phyloP scores from a whole-genome alignment of 2,329 filamentous ascomycete species.

The Fusarium praegraminearum region DNA sequence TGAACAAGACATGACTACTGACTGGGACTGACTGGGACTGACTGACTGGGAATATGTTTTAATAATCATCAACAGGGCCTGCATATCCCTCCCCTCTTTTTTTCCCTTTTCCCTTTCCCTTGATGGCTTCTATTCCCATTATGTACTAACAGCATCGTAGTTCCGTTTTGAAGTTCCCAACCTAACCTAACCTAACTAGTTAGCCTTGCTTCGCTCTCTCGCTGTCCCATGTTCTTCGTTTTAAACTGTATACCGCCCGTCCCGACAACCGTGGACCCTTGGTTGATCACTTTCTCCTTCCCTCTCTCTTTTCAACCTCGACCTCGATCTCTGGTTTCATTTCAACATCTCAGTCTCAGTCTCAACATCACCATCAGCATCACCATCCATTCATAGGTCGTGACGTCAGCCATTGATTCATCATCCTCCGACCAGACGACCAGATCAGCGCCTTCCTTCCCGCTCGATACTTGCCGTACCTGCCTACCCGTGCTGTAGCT shows the following conservation, averaged over 20 bases:
- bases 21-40: background rate
- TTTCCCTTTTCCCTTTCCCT: slow-evolving; percentile 3
- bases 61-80: slow-evolving; percentile 1
- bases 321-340: background rate
- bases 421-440: background rate
- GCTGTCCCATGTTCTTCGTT: background rate
- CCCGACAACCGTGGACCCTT: background rate
- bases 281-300: background rate
- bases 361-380: too few relatives aligned
- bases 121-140: slow-evolving; percentile 21
- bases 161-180: slow-evolving; percentile 1
- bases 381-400: background rate
- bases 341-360: too few relatives aligned
- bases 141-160: slow-evolving; percentile 1
- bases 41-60: background rate
- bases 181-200: background rate
- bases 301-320: background rate
- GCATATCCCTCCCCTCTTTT: slow-evolving; percentile 22
- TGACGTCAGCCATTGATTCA: slow-evolving; percentile 30
- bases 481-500: background rate
- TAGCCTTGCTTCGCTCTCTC: slow-evolving; percentile 1
- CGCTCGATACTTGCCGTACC: slow-evolving; percentile 10
- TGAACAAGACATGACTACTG: too few relatives aligned
- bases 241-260: background rate
- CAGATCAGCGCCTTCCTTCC: slow-evolving; percentile 14